phyloP scores from a whole-genome alignment of 768 basidiomycete genomes.

The Mycena rebaudengoi region DNA sequence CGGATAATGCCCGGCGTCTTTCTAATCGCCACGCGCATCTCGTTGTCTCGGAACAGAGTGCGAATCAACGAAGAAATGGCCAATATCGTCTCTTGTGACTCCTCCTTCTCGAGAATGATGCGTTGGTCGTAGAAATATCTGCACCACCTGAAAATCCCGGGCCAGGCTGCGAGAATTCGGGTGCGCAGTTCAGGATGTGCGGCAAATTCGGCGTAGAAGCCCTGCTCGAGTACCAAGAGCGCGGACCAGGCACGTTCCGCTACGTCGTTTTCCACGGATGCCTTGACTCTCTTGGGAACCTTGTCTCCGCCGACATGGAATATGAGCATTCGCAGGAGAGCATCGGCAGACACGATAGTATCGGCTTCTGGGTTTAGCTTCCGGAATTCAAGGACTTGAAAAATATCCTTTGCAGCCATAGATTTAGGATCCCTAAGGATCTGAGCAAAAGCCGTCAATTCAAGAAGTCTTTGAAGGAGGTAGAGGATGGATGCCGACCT shows the following conservation, averaged over 20 bases:
- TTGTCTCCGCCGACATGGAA: neutral
- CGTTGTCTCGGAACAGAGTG: neutral
- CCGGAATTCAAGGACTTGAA: neutral
- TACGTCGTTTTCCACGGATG: neutral
- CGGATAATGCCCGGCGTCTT: constrained; percentile 1
- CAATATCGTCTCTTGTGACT: neutral
- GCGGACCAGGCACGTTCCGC: constrained; percentile 10
- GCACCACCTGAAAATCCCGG: constrained; percentile 11
- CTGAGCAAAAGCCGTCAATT: no score
- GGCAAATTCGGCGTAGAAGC: neutral
- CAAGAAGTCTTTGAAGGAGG: no score
- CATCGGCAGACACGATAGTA: neutral
- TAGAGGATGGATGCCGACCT: no score
- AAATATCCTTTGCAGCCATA: neutral
- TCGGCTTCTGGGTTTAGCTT: neutral
- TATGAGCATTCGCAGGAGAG: neutral
- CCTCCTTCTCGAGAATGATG: neutral
- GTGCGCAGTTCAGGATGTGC: neutral
- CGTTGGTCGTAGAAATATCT: constrained; percentile 12
- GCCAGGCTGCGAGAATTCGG: constrained; percentile 8
- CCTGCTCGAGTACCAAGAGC: neutral
- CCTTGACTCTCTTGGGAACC: neutral
- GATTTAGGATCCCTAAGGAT: no score
- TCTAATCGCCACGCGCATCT: neutral
- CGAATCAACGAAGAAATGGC: neutral